Evolutionary conservation across 257 asterid genomes (phyloP).

Genomic region (Solanum commersonii): DNA sequence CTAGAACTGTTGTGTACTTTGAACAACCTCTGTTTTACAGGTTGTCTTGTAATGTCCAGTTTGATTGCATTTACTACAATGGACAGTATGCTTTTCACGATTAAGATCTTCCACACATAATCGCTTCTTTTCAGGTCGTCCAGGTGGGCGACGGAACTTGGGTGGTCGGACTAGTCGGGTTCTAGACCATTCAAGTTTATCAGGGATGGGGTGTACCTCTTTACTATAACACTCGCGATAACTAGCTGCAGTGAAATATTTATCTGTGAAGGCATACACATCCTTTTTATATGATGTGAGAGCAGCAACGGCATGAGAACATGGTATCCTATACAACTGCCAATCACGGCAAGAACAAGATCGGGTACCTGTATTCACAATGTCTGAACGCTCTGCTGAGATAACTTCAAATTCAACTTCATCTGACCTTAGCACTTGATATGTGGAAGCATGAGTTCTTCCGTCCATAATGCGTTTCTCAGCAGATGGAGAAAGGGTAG

Average conservation of each 20-base stretch:
- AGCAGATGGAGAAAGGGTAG: slow-evolving; percentile 53
- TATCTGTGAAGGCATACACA: slow-evolving; percentile 39
- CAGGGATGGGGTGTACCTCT: slow-evolving; percentile 34
- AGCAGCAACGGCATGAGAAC: slow-evolving; percentile 73
- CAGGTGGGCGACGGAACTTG: slow-evolving; percentile 59
- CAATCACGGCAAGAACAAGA: slow-evolving; percentile 70
- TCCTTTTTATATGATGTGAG: slow-evolving; percentile 42
- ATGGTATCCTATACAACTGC: slow-evolving; percentile 60
- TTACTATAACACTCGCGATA: slow-evolving; percentile 37
- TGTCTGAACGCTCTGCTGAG: slow-evolving; percentile 50
- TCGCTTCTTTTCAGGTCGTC: slow-evolving; percentile 68
- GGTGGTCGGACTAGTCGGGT: slow-evolving; percentile 50
- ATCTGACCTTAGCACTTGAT: slow-evolving; percentile 62
- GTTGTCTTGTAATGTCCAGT: slow-evolving; percentile 73
- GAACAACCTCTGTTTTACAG: slow-evolving; percentile 39
- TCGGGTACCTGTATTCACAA: slow-evolving; percentile 42
- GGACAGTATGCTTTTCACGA: slow-evolving; percentile 69
- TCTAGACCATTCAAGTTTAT: slow-evolving; percentile 48
- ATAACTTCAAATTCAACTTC: slow-evolving; percentile 68
- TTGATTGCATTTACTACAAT: slow-evolving; percentile 56
- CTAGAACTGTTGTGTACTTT: slow-evolving; percentile 28
- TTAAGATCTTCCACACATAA: slow-evolving; percentile 53
- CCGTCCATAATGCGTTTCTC: slow-evolving; percentile 49
- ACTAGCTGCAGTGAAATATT: slow-evolving; percentile 34
- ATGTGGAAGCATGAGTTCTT: slow-evolving; percentile 31